Evolutionary conservation across 129 eudicot species (phyloP), one percentile per base, ranked within the genome.

Genomic region (Gnaphalium uliginosum): DNA sequence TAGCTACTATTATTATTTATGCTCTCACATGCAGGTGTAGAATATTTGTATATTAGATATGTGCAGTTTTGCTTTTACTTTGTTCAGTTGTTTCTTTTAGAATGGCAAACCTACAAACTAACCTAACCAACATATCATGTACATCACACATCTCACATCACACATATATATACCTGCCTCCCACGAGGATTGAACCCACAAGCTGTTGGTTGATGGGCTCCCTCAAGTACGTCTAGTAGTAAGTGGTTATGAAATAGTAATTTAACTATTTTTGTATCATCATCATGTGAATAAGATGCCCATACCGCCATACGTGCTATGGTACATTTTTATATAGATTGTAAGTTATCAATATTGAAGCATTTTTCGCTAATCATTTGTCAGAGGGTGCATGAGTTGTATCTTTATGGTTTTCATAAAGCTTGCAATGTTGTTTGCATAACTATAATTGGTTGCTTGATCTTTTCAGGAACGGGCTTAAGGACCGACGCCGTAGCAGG

Each of bases 401-500:
- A 62, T 63, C 10, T 29, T 29, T 63, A 32, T 22, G 25, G 61
- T 7, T 15, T 63, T 63, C n/a, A 18, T 63, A 32, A 29, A 63
- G 23, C 11, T 29, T 25, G 24, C 30, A 17, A 26, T 32, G 54
- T 41, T 27, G 4, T 15, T 65, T 26, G 27, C 80, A 10, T 75
- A 27, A 56, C 53, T n/a, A 46, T 22, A 18, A 33, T 39, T 72
- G 81, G 41, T 41, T 68, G 21, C 65, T 35, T 30, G 19, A 68
- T 78, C 35, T 39, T 78, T 78, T 66, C 89, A 95, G 99, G 59
- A 95, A 91, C 41, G 97, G 99, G 43, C 76, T 86, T 24, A 86
- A 86, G 87, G 98, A 92, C 37, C 75, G 99, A 43, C 97, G 96
- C 72, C 87, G 96, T 62, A 94, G 99, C 99, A 91, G 99, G 91